phyloP scores from a whole-genome alignment of 345 rosid species.

The Lepidium africanum region DNA sequence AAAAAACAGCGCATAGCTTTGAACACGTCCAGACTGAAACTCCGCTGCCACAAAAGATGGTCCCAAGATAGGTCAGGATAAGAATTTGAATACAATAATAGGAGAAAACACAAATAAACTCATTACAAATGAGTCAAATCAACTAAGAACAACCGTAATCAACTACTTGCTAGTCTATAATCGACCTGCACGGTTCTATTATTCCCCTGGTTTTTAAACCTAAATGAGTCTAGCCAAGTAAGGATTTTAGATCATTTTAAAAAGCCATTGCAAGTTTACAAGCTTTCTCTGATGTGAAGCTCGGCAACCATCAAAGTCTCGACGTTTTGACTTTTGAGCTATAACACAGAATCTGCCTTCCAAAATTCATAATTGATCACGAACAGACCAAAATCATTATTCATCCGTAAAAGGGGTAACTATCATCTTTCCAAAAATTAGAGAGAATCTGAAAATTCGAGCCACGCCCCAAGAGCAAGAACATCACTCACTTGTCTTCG shows the following conservation, averaged over 20 bases:
- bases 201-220: neutral
- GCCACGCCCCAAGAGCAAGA: neutral
- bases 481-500: neutral
- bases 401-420: neutral
- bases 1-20: conserved; percentile 69
- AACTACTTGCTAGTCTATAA: neutral
- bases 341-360: neutral
- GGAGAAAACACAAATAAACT: neutral
- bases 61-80: neutral
- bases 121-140: neutral
- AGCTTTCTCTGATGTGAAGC: neutral
- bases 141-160: neutral
- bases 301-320: neutral
- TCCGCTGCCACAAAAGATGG: conserved; percentile 37
- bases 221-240: neutral
- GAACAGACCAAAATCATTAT: neutral
- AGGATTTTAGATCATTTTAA: neutral
- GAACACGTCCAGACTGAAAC: conserved; percentile 70
- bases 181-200: neutral
- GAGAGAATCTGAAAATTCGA: neutral
- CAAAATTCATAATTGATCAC: neutral
- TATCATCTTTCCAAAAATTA: neutral
- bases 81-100: neutral
- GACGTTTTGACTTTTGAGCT: neutral
- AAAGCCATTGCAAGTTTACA: neutral